A percentile compares a stretch with the other conserved stretches of the same genome.
phyloP scores from a whole-genome alignment of 331 rosid species.

The Quercus phellos region DNA sequence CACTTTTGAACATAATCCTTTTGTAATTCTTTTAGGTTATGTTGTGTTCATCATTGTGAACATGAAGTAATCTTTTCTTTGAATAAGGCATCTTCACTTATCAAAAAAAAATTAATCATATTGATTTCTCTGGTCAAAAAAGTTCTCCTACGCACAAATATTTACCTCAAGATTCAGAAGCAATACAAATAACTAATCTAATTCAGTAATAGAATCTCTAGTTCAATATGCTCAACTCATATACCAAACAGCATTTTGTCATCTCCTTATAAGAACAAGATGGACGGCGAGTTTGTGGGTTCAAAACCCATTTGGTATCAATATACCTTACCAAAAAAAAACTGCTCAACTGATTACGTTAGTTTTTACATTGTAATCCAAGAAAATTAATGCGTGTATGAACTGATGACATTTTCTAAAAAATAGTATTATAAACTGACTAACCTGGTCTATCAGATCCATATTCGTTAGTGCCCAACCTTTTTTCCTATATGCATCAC shows the following conservation, averaged over 20 bases:
- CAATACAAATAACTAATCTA: not conserved
- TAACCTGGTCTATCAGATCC: conserved; percentile 89
- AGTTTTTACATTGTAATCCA: conserved; percentile 9
- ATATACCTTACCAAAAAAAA: too few species aligned
- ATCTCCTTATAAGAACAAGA: too few species aligned
- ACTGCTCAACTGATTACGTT: not conserved
- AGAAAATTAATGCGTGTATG: not conserved
- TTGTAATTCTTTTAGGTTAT: too few species aligned
- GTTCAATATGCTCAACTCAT: not conserved
- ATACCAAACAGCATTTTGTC: too few species aligned
- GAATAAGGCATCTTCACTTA: too few species aligned
- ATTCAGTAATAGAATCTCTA: not conserved
- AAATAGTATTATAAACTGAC: conserved; percentile 3
- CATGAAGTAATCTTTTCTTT: too few species aligned
- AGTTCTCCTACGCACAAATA: not conserved
- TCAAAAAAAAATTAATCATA: not conserved
- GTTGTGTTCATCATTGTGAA: too few species aligned
- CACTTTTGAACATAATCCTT: too few species aligned
- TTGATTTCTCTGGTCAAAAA: not conserved
- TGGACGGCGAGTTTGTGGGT: too few species aligned
- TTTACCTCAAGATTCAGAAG: not conserved
- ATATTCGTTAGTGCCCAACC: conserved; percentile 82
- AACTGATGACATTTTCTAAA: not conserved
- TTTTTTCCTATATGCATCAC: conserved; percentile 88
- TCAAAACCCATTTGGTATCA: too few species aligned